phyloP scores from a whole-genome alignment of 257 asterid genomes.

The Solanum sitiens region DNA sequence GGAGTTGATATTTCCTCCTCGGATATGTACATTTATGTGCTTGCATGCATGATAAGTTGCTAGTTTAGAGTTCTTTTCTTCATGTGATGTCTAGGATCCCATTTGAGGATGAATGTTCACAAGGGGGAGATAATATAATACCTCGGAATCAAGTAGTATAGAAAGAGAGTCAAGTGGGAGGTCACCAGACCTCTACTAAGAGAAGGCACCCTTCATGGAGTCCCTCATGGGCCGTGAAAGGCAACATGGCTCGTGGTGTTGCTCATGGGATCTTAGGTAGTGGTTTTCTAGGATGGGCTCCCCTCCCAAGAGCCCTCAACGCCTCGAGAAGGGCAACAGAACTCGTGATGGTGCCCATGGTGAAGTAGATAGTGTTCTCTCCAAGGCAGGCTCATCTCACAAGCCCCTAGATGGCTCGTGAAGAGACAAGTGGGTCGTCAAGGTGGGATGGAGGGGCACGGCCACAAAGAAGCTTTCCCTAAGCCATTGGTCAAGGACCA shows the following conservation, averaged over 20 bases:
- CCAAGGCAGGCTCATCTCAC: neutral
- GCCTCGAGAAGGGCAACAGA: neutral
- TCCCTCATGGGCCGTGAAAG: neutral
- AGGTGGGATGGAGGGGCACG: neutral
- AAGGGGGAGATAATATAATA: too few relatives aligned
- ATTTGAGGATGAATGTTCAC: too few relatives aligned
- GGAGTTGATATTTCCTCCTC: too few relatives aligned
- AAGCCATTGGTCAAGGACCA: neutral
- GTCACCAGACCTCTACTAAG: neutral
- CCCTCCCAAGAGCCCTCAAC: neutral
- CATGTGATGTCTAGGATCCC: too few relatives aligned
- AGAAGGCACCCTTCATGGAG: neutral
- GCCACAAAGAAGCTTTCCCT: neutral
- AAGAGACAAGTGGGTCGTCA: neutral
- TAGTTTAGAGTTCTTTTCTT: too few relatives aligned
- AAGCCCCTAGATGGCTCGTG: neutral
- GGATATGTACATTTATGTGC: too few relatives aligned
- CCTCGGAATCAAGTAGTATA: neutral
- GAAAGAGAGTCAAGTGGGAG: neutral
- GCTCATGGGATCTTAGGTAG: neutral
- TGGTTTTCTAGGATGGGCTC: neutral
- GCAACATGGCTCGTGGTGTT: neutral
- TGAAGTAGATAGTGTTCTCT: neutral
- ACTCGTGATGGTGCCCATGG: neutral
- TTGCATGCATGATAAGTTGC: too few relatives aligned